Base-by-base conservation (phyloP, 108 stramenopile genomes). In the Nitzschia palea region DNA sequence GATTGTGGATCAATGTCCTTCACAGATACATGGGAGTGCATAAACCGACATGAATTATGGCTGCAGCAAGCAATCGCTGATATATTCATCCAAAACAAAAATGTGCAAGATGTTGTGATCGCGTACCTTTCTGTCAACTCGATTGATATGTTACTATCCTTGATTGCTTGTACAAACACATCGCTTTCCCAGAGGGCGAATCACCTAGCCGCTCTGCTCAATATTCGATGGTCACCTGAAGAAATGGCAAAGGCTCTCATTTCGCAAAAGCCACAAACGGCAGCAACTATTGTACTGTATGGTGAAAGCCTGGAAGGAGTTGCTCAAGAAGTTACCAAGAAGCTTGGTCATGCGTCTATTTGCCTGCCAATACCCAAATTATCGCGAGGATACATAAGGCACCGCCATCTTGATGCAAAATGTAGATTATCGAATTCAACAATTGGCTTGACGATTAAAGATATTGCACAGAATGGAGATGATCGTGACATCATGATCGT, bases 221-320 rank as follows among this genome's bases (percentile, higher is more conserved):
- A 93, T 76, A 67, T 65, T 18, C 72, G 91, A 62, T 93, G 91
- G 91, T 86, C 88, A 23, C 68, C 84, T 1, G 23, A 45, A 20
- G 91, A 93, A 75, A 86, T 89, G 44, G 73, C 70, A 26, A 35
- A 32, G 4, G 88, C 81, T 18, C 59, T 91, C 48, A 25, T 70
- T 34, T 65, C 65, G 3, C 33, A n/a, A 44, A 70, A 36, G 31
- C 34, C 26, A 55, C 44, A 15, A 32, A 37, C 10, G 34, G 47
- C 50, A 44, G 55, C 52, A 37, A 54, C 65, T 10, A 42, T 65
- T 22, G n/a, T 65, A 5, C 17, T 65, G 27, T 35, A 33, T 53
- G 65, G 65, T 9, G 45, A 45, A 0, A 33, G 34, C 1, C 40
- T 54, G 2, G 2, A 22, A 2, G 17, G 12, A 26, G 9, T 34